Evolutionary conservation across 139 green algal genomes (phyloP).

Genomic region (Diplosphaera chodatii): DNA sequence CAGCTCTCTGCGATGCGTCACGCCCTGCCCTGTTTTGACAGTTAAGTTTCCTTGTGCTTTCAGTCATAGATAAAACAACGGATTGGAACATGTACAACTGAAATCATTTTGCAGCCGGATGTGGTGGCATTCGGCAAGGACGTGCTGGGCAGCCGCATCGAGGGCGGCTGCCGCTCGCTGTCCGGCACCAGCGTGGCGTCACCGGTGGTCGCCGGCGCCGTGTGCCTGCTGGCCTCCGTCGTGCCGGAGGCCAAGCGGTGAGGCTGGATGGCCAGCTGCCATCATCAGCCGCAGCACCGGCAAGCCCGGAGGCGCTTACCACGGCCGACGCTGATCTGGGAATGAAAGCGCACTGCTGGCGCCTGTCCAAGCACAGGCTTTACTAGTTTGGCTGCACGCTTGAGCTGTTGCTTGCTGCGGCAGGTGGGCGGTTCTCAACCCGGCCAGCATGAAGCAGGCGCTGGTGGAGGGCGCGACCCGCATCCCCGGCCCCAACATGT

Average conservation of each 20-base stretch:
- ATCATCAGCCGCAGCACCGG: too few species aligned
- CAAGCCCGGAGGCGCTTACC: too few species aligned
- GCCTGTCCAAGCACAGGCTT: too few species aligned
- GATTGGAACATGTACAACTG: too few species aligned
- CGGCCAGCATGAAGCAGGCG: slow-evolving; percentile 97
- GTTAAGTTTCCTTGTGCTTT: too few species aligned
- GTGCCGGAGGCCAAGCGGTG: slow-evolving; percentile 69
- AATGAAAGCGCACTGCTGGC: too few species aligned
- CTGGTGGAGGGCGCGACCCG: slow-evolving; percentile 84
- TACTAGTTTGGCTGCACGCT: too few species aligned
- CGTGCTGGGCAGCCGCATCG: slow-evolving; percentile 87
- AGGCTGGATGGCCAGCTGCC: background rate
- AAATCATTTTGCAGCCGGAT: slow-evolving; percentile 85
- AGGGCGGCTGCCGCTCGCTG: slow-evolving; percentile 73
- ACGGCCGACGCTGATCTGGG: too few species aligned
- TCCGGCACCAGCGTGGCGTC: slow-evolving; percentile 90
- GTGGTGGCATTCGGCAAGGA: slow-evolving; percentile 92
- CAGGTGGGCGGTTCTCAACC: slow-evolving; percentile 78
- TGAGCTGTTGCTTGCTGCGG: background rate
- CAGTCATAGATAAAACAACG: too few species aligned
- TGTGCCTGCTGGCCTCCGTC: slow-evolving; percentile 83
- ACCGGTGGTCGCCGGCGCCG: slow-evolving; percentile 92
- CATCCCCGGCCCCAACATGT: slow-evolving; percentile 71
- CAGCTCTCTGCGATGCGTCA: too few species aligned
- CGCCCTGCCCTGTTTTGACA: too few species aligned